phyloP scores from a whole-genome alignment of 371 early-diverging fungal species.

The Phascolomyces articulosus region DNA sequence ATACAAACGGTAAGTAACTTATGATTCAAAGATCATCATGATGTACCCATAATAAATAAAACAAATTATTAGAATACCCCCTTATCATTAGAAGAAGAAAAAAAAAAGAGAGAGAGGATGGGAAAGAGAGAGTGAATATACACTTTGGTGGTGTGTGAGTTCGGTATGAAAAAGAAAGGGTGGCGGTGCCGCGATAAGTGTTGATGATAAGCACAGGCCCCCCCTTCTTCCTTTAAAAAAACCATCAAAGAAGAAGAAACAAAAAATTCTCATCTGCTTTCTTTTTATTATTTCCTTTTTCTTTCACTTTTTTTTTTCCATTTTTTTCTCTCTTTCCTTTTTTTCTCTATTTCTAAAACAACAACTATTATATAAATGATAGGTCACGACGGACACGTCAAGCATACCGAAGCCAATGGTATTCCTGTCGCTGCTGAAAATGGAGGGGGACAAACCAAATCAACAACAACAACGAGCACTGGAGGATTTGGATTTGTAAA shows the following conservation, averaged over 20 bases:
- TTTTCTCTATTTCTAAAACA: background rate
- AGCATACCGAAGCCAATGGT: conserved; percentile 32
- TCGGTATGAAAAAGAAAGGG: conserved; percentile 10
- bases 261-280: conserved; percentile 7
- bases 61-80: too few species aligned
- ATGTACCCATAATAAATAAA: too few species aligned
- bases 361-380: conserved; percentile 1
- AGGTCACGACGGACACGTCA: conserved; percentile 32
- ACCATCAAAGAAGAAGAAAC: background rate
- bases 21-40: too few species aligned
- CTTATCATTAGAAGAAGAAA: too few species aligned
- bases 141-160: background rate
- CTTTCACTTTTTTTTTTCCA: background rate
- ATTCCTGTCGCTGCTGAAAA: conserved; percentile 8
- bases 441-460: conserved; percentile 2
- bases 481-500: conserved; percentile 37
- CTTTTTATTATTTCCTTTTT: background rate
- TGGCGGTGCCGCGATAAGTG: background rate
- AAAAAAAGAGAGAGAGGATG: too few species aligned
- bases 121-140: too few species aligned
- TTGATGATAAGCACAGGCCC: background rate
- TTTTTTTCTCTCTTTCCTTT: background rate
- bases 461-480: background rate
- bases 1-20: conserved; percentile 3
- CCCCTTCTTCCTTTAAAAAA: too few species aligned